phyloP scores from a whole-genome alignment of 164 flowering plant genomes.

The Sextonia rubra region DNA sequence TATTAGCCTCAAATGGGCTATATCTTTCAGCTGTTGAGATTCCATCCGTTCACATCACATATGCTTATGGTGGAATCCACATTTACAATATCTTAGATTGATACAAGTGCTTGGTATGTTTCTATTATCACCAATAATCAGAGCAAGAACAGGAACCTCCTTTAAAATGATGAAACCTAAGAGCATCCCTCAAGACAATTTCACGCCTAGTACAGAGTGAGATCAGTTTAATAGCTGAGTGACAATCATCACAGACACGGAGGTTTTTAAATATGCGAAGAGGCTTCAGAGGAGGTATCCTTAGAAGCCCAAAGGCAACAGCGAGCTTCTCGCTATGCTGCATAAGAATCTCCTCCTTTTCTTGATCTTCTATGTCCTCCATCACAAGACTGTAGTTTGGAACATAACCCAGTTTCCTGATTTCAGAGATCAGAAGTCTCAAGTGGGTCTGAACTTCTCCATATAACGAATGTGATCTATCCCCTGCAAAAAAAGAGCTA shows the following conservation, averaged over 20 bases:
- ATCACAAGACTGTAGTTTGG: constrained; percentile 14
- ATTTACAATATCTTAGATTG: too few relatives aligned
- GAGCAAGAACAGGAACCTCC: constrained; percentile 10
- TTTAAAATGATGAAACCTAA: constrained; percentile 12
- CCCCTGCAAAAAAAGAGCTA: background rate
- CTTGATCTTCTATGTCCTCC: constrained; percentile 27
- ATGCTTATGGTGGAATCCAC: too few relatives aligned
- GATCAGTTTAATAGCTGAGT: constrained; percentile 5
- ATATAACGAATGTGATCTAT: background rate
- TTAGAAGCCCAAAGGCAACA: constrained; percentile 71
- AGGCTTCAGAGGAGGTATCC: constrained; percentile 41
- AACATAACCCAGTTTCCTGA: constrained; percentile 28
- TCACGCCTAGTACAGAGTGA: background rate
- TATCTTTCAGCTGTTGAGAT: too few relatives aligned
- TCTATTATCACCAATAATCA: constrained; percentile 10
- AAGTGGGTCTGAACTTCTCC: constrained; percentile 1
- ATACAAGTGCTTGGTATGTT: background rate
- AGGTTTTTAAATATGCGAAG: constrained; percentile 5
- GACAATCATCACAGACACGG: constrained; percentile 13
- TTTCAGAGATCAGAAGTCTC: constrained; percentile 2
- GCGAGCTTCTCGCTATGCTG: constrained; percentile 90
- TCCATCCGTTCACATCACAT: too few relatives aligned
- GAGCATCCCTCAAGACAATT: constrained; percentile 7
- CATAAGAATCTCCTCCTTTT: constrained; percentile 41
- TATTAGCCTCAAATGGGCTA: too few relatives aligned